Conservation (phyloP, 805 yeast species). For the Wickerhamiella lipophila region DNA sequence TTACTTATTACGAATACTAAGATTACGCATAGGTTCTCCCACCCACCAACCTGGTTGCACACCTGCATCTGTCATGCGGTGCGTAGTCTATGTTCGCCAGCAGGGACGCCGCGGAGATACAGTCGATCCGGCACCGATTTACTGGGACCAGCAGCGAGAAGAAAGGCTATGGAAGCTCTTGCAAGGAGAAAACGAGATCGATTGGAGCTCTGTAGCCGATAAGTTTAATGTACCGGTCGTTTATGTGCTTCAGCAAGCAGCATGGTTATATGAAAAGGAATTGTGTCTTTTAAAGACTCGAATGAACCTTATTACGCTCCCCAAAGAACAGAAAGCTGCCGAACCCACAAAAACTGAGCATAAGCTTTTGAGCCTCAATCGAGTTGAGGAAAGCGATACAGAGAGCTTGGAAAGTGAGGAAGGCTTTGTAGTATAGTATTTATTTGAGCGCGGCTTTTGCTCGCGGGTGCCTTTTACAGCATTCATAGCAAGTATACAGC, state of each 20-base stretch:
- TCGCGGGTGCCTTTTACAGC: too few relatives aligned
- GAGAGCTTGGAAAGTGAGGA: constrained; percentile 7
- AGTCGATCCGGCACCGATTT: constrained; percentile 29
- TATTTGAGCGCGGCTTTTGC: background rate
- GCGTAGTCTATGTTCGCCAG: constrained; percentile 34
- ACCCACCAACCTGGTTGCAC: too few relatives aligned
- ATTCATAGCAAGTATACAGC: too few relatives aligned
- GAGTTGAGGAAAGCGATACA: background rate
- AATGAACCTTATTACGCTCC: constrained; percentile 22
- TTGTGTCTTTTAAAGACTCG: constrained; percentile 27
- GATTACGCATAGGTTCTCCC: too few relatives aligned
- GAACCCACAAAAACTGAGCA: background rate
- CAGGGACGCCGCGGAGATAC: constrained; percentile 34
- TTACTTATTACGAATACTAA: too few relatives aligned
- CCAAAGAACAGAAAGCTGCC: background rate
- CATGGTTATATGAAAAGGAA: constrained; percentile 33
- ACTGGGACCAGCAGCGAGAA: constrained; percentile 28
- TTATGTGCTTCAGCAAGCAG: constrained; percentile 32
- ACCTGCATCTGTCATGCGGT: constrained; percentile 11
- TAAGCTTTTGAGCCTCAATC: background rate
- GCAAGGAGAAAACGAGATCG: constrained; percentile 25
- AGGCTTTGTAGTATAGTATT: background rate
- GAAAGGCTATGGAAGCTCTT: constrained; percentile 28
- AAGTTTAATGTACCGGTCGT: constrained; percentile 29
- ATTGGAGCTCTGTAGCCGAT: constrained; percentile 28